Base-by-base conservation (phyloP, 768 basidiomycete species). In the Holtermanniella nyarrowii region DNA sequence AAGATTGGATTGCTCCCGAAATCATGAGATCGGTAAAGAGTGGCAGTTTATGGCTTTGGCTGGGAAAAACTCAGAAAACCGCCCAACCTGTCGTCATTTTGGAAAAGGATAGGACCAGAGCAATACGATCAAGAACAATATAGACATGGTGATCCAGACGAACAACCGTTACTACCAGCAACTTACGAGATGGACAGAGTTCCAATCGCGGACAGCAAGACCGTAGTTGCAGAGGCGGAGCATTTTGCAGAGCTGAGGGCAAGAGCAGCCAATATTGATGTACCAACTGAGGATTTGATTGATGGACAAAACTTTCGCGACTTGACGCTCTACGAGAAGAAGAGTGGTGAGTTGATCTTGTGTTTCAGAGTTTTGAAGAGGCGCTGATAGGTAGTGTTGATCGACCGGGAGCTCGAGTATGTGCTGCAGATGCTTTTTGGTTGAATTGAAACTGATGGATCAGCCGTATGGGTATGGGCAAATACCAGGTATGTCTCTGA, bases 391-490 rank as follows among this genome's bases (percentile, higher is more conserved):
- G 31, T 56, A 11, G 48, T 59, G 3, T 45, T 66, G 44, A 56
- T 71, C 54, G 65, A 68, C 46, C 52, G 58, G 5, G 70, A 66
- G 39, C 53, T 71, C n/a, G 66, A 71, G 52, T 63, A 42, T 41
- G 61, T 60, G n/a, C 5, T 37, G 23, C 21, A 41, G 13, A 13
- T 26, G 20, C 23, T 7, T 23, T 18, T 24, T 22, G n/a, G 14
- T 46, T 10, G 45, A 40, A 49, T 42, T 11, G 39, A 18, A 4
- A 25, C 31, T 48, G n/a, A 18, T 37, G 31, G 18, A 49, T n/a
- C n/a, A n/a, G 40, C 27, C 14, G 22, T n/a, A 61, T 65, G 56
- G 63, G 68, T 1, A 62, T 72, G 46, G 72, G 72, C 0, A 51
- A 60, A 18, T 73, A 72, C 49, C 70, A 61, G 53, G 52, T 48